phyloP scores from a whole-genome alignment of 2,329 filamentous ascomycete species.

The Microdochium nivale region DNA sequence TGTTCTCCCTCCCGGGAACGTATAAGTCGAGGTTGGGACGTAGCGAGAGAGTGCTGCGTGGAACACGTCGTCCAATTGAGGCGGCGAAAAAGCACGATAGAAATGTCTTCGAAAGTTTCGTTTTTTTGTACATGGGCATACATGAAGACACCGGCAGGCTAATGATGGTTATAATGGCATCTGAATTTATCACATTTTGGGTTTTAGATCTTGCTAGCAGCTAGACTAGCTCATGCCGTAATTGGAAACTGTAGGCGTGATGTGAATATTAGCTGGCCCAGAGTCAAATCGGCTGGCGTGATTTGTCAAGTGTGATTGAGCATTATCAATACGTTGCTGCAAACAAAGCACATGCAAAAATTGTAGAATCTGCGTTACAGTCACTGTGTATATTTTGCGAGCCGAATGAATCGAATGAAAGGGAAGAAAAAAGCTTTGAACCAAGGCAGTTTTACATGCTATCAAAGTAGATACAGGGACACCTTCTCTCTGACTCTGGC shows the following conservation, averaged over 20 bases:
- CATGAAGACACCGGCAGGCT: too few species aligned
- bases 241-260: neutral
- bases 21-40: neutral
- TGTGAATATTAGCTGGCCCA: too few species aligned
- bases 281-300: too few species aligned
- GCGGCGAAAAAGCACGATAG: too few species aligned
- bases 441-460: neutral
- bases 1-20: neutral
- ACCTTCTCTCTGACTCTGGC: neutral
- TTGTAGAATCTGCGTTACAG: neutral
- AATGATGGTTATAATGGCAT: too few species aligned
- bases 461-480: neutral
- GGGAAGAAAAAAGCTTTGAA: neutral
- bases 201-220: neutral
- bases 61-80: neutral
- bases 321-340: too few species aligned
- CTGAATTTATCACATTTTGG: too few species aligned
- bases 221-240: too few species aligned
- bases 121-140: too few species aligned
- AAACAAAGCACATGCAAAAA: too few species aligned
- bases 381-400: neutral
- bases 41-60: neutral
- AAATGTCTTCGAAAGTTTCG: neutral
- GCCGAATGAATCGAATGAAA: neutral
- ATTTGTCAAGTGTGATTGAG: too few species aligned